Percentiles rank a stretch among this genome's conserved stretches.
These are phyloP conservation scores for Telopea speciosissima DNA, from an alignment of 177 flowering plant genomes.

Conservation along the genomic window DNA sequence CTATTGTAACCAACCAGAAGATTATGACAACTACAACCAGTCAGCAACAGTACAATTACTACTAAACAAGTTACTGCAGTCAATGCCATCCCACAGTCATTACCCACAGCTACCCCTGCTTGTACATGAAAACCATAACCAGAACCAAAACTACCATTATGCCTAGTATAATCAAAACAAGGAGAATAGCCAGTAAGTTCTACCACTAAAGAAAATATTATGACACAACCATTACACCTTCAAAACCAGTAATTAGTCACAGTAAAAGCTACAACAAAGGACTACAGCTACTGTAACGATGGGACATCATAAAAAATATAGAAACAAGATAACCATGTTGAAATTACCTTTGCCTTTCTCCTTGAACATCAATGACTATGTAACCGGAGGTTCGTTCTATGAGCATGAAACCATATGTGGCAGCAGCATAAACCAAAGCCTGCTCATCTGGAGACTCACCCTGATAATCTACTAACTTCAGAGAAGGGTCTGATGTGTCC, in stretches of 20 bases:
- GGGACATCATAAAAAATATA: neutral
- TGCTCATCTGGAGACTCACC: constrained; percentile 99
- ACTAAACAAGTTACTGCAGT: neutral
- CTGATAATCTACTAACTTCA: constrained; percentile 74
- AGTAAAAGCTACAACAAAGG: no score
- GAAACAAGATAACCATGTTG: neutral
- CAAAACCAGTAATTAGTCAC: no score
- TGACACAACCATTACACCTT: neutral
- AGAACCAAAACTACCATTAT: neutral
- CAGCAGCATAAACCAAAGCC: constrained; percentile 96
- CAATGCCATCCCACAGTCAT: neutral
- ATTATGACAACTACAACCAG: neutral
- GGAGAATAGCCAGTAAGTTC: neutral
- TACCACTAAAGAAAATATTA: no score
- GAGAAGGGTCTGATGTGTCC: constrained; percentile 48
- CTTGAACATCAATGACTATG: constrained; percentile 75
- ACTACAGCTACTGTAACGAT: no score
- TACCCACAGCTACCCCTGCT: neutral
- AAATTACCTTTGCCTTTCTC: constrained; percentile 74
- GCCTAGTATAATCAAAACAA: neutral
- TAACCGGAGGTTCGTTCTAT: constrained; percentile 91
- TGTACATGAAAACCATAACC: neutral
- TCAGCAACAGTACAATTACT: neutral
- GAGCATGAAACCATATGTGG: constrained; percentile 93
- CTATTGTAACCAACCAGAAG: neutral